Base-by-base conservation (phyloP, 108 stramenopile species). In the Aurantiochytrium sp. region DNA sequence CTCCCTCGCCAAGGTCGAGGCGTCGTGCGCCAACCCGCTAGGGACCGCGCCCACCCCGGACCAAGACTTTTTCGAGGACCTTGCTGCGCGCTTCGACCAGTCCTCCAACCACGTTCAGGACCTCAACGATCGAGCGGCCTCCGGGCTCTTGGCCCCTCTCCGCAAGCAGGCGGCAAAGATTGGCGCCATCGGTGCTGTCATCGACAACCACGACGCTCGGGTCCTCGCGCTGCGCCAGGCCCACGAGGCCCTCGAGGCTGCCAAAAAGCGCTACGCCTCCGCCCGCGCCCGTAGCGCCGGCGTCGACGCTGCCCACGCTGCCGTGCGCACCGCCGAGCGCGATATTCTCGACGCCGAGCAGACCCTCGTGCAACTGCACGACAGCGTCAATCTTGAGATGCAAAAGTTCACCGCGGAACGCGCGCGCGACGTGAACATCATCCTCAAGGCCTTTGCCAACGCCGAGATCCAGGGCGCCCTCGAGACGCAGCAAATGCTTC, bases 71-170 rank as follows among this genome's bases (percentile, higher is more conserved):
- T 81, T 81, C 12, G 15, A 48, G 27, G 45, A 81, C 30, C 19
- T 81, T 6, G 21, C 39, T 48, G 73, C 39, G 24, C 39, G 73
- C 30, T 48, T 81, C 12, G 73, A 81, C 24, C 73, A 81, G 45
- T 41, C 45, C 39, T 81, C 73, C 42, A 81, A 81, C 32, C 45
- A 81, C 32, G 42, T 81, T 24, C 73, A 81, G 45, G 73, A 81
- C 24, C n/a, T 81, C 24, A 81, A 81, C 32, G 73, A 81, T 48
- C 73, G 73, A 12, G 73, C 2, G 6, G 73, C 73, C 42, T 8
- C 1, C 24, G 73, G 45, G 19, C 32, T 81, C 21, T 24, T 81
- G 21, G 45, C 39, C 39, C 73, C 73, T 12, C 73, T 81, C 8
- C 39, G 73, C 42, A 30, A 48, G 10, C 45, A 48, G 45, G 27